Base-by-base conservation (phyloP, 805 yeast genomes). In the Myxozyma vanderwaltii region DNA sequence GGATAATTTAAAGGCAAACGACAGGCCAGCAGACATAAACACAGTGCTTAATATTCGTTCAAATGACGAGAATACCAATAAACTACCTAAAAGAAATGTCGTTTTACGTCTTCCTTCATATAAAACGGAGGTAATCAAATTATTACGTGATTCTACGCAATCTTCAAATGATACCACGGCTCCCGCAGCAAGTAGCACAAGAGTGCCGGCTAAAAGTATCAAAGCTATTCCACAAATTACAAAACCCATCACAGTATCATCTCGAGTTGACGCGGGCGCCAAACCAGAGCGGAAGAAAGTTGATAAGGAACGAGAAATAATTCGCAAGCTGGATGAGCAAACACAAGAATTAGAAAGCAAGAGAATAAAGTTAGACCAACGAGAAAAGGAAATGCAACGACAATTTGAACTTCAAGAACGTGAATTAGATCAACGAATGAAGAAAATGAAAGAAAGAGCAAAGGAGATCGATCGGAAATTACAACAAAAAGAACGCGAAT, bases 61-160 rank as follows among this genome's bases (percentile, higher is more conserved):
- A 21, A 31, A 21, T 8, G 44, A 12, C n/a, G 19, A 2, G 39
- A 8, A n/a, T 15, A 17, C 39, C 27, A 24, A 31, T 24, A 7
- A 7, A 19, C 21, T 23, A 12, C 21, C 3, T 21, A 21, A 45
- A 23, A 44, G 39, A 6, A 31, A 51, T 12, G 52, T 46, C n/a
- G 43, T 56, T 21, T 26, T 56, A 35, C 55, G 51, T 21, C 27
- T 51, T 19, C 60, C 60, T 6, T 38, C 27, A 24, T 17, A 41
- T 23, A 38, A 26, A 13, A 29, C 21, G 17, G 55, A 44, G 29
- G 21, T 41, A 26, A 19, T 40, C 13, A 31, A 31, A 19, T n/a
- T 51, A 4, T 19, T 39, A 15, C 33, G 23, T 38, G 43, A 38
- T 13, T n/a, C 17, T 4, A 21, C 23, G 6, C 21, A 17, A 2